Conservation (phyloP, 2,329 filamentous ascomycete species). For the Fusarium napiforme region DNA sequence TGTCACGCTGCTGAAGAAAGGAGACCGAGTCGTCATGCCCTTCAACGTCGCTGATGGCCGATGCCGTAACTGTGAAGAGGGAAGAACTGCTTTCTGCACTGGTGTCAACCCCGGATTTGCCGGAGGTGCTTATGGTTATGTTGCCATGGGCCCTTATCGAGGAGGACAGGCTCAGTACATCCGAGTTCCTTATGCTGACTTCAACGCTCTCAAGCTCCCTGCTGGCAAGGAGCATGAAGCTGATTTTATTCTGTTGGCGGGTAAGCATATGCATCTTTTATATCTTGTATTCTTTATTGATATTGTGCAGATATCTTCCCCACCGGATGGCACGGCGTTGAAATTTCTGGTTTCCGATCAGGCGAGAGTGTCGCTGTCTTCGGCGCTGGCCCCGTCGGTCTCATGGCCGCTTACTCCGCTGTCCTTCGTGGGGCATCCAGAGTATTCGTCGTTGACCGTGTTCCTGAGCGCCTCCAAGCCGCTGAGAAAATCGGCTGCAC, state of each 20-base stretch:
- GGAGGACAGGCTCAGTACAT: conserved; percentile 71
- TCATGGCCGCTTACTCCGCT: conserved; percentile 74
- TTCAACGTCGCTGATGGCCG: conserved; percentile 74
- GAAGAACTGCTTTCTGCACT: conserved; percentile 72
- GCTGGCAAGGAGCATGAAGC: conserved; percentile 69
- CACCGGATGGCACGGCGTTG: conserved; percentile 65
- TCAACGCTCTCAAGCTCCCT: conserved; percentile 72
- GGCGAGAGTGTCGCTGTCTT: conserved; percentile 74
- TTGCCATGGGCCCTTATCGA: conserved; percentile 67
- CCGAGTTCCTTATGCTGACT: conserved; percentile 73
- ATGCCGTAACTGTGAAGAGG: conserved; percentile 72
- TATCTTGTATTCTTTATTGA: conserved; percentile 50
- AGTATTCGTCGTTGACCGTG: conserved; percentile 72
- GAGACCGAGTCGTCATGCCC: conserved; percentile 72
- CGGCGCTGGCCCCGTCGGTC: conserved; percentile 71
- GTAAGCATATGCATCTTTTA: conserved; percentile 37
- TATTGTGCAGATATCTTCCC: conserved; percentile 47
- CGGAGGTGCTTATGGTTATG: conserved; percentile 59
- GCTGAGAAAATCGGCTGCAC: conserved; percentile 71
- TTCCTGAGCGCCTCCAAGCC: conserved; percentile 66
- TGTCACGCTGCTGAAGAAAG: conserved; percentile 70
- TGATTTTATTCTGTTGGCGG: conserved; percentile 65
- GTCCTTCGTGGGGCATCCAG: conserved; percentile 68
- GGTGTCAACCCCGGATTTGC: conserved; percentile 58
- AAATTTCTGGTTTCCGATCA: conserved; percentile 67